Evolutionary conservation across 805 yeast genomes (phyloP).

Genomic region (Ogataea siamensis): DNA sequence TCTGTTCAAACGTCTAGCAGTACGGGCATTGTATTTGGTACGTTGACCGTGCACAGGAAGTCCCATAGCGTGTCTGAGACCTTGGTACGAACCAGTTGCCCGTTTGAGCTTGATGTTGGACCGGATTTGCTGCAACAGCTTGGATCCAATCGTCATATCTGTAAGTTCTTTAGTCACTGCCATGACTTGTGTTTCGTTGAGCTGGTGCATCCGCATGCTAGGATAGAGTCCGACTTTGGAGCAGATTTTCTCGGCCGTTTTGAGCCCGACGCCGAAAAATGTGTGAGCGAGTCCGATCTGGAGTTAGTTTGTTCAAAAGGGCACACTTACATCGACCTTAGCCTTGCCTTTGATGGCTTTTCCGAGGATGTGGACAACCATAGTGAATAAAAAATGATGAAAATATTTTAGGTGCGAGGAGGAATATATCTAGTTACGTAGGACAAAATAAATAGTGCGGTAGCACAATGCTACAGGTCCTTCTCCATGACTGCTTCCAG

Average conservation of each 20-base stretch:
- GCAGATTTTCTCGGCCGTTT: constrained; percentile 71
- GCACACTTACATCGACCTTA: constrained; percentile 31
- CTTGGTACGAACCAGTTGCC: constrained; percentile 79
- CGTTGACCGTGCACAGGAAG: constrained; percentile 85
- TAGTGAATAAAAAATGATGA: constrained; percentile 18
- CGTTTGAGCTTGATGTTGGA: constrained; percentile 78
- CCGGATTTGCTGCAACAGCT: constrained; percentile 67
- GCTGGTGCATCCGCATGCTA: constrained; percentile 89
- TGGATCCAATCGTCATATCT: constrained; percentile 78
- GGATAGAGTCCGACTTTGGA: constrained; percentile 91
- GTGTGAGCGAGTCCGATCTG: constrained; percentile 67
- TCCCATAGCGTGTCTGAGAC: constrained; percentile 85
- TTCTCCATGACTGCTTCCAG: constrained; percentile 47
- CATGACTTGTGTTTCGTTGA: constrained; percentile 83
- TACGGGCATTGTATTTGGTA: constrained; percentile 85
- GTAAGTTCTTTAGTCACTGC: constrained; percentile 85
- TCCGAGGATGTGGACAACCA: constrained; percentile 54
- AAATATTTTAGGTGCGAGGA: constrained; percentile 10
- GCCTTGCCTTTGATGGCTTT: constrained; percentile 47
- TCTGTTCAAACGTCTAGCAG: constrained; percentile 83
- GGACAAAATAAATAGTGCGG: neutral
- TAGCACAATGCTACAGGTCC: neutral
- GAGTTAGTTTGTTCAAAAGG: neutral
- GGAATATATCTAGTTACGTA: neutral
- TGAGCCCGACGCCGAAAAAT: constrained; percentile 83